phyloP scores from a whole-genome alignment of 805 yeast genomes.

The Ogataea saltuana region DNA sequence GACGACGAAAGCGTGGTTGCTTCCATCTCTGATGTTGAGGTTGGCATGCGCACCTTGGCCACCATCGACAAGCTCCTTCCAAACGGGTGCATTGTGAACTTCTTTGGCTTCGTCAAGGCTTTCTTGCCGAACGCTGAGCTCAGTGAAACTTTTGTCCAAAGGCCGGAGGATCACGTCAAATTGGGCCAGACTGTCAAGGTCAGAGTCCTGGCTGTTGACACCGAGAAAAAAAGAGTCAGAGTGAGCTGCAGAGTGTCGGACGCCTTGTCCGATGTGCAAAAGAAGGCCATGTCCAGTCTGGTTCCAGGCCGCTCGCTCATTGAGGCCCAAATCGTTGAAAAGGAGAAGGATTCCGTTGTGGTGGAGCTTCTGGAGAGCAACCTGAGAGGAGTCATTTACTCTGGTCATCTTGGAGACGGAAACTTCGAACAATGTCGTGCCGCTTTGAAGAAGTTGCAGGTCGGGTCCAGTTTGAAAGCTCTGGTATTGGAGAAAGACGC shows the following conservation, averaged over 20 bases:
- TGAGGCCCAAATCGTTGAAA: conserved; percentile 64
- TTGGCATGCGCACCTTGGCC: conserved; percentile 62
- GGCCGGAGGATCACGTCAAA: conserved; percentile 75
- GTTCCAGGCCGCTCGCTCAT: conserved; percentile 64
- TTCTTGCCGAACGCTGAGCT: conserved; percentile 86
- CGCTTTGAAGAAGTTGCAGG: conserved; percentile 56
- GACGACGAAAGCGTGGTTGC: conserved; percentile 55
- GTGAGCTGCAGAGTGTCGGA: conserved; percentile 75
- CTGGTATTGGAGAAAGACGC: conserved; percentile 68
- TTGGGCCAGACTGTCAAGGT: conserved; percentile 84
- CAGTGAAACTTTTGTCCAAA: conserved; percentile 79
- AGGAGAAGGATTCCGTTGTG: conserved; percentile 68
- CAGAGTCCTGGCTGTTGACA: conserved; percentile 59
- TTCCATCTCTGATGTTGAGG: conserved; percentile 39
- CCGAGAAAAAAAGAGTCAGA: conserved; percentile 52
- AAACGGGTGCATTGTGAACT: conserved; percentile 79
- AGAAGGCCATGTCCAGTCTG: conserved; percentile 46
- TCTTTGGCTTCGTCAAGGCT: conserved; percentile 77
- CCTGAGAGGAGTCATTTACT: conserved; percentile 68
- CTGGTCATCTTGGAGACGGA: conserved; percentile 77
- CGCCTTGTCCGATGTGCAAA: conserved; percentile 49
- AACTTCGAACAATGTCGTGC: conserved; percentile 73
- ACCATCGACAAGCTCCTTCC: conserved; percentile 71
- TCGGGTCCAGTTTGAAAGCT: conserved; percentile 61
- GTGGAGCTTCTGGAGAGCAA: conserved; percentile 57